These are phyloP conservation scores for Pholiota adiposa DNA, from an alignment of 1,284 basidiomycete genomes.

Conservation along the genomic window DNA sequence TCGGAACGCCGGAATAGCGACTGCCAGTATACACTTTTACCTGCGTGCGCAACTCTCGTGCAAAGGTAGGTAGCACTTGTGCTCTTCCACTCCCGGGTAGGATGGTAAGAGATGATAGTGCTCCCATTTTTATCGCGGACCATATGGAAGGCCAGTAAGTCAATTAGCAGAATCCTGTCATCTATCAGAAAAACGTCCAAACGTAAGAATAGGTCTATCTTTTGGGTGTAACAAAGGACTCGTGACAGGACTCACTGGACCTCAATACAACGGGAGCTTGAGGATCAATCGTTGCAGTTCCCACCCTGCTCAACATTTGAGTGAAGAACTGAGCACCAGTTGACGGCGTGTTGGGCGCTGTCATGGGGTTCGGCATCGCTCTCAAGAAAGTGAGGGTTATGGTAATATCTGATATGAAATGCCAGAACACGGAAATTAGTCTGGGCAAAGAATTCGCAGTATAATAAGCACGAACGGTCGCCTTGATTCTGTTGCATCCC, in stretches of 20 bases:
- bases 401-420: slow-evolving; percentile 12
- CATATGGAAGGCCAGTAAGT: slow-evolving; percentile 47
- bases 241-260: slow-evolving; percentile 25
- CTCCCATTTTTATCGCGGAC: slow-evolving; percentile 36
- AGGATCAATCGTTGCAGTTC: slow-evolving; percentile 36
- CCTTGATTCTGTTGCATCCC: slow-evolving; percentile 32
- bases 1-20: slow-evolving; percentile 43
- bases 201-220: not conserved
- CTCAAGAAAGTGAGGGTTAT: slow-evolving; percentile 38
- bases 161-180: slow-evolving; percentile 35
- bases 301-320: slow-evolving; percentile 11
- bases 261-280: slow-evolving; percentile 35
- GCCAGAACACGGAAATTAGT: not conserved
- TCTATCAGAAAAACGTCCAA: slow-evolving; percentile 6
- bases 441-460: not conserved
- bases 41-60: slow-evolving; percentile 46
- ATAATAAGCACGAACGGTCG: slow-evolving; percentile 38
- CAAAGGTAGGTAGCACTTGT: slow-evolving; percentile 48
- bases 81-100: slow-evolving; percentile 21
- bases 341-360: slow-evolving; percentile 23
- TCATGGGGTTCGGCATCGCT: slow-evolving; percentile 29
- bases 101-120: slow-evolving; percentile 54
- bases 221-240: not conserved
- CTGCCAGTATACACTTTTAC: slow-evolving; percentile 55
- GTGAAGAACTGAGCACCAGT: slow-evolving; percentile 11